phyloP scores from a whole-genome alignment of 2,329 filamentous ascomycete species.

The Colletotrichum higginsianum region DNA sequence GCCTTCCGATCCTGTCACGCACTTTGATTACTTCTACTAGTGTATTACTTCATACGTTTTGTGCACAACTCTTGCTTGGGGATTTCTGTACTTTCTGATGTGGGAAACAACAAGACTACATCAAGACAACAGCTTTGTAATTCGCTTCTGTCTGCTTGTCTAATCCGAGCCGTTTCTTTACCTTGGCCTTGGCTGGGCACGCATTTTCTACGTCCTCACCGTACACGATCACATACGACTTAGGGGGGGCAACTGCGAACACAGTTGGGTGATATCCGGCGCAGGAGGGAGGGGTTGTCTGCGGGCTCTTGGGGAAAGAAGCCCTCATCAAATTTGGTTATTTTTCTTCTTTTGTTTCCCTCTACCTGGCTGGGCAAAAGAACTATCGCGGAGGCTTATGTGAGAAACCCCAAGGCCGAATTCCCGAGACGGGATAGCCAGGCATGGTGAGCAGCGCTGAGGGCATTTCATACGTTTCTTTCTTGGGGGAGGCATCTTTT shows the following conservation, averaged over 20 bases:
- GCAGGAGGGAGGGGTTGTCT: conserved; percentile 22
- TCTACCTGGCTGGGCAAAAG: not conserved
- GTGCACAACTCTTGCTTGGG: conserved; percentile 30
- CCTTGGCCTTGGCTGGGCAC: conserved; percentile 10
- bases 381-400: conserved; percentile 7
- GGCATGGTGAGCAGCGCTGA: conserved; percentile 25
- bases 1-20: conserved; percentile 50
- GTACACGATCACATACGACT: conserved; percentile 36
- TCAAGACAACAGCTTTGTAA: conserved; percentile 34
- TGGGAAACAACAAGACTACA: conserved; percentile 26
- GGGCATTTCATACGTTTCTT: conserved; percentile 15
- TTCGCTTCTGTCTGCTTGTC: conserved; percentile 29
- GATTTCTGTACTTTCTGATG: conserved; percentile 15
- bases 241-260: conserved; percentile 7
- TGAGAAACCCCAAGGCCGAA: conserved; percentile 1
- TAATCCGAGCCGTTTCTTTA: conserved; percentile 13
- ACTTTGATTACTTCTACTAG: conserved; percentile 36
- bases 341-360: not conserved
- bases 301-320: conserved; percentile 2
- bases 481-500: conserved; percentile 34
- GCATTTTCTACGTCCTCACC: conserved; percentile 20
- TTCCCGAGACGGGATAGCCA: not conserved
- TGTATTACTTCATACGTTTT: conserved; percentile 42
- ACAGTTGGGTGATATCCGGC: conserved; percentile 30
- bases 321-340: conserved; percentile 2